A percentile compares a stretch with the other conserved stretches of the same genome.
Evolutionary conservation across 805 yeast genomes (phyloP).

Genomic region (Pichia rugopelliculosa): DNA sequence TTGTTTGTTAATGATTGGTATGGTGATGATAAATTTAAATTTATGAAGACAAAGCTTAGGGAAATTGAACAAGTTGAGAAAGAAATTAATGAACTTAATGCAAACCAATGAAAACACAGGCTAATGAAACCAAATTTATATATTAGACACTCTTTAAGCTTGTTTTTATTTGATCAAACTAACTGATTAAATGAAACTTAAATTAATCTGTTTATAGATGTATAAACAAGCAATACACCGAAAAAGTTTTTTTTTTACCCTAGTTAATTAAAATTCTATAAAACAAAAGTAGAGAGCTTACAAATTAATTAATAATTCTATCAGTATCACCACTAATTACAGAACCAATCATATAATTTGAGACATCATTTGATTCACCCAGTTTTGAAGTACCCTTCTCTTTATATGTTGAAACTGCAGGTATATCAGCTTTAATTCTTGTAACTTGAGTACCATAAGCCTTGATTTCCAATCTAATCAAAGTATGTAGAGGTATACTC

Average conservation of each 20-base stretch:
- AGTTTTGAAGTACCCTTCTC: slow-evolving; percentile 80
- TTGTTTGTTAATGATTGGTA: slow-evolving; percentile 15
- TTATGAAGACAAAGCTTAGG: slow-evolving; percentile 6
- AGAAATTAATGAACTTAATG: neutral
- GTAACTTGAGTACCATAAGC: slow-evolving; percentile 87
- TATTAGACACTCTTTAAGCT: too few relatives aligned
- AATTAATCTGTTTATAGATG: too few relatives aligned
- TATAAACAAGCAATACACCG: neutral
- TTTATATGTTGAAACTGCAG: slow-evolving; percentile 95
- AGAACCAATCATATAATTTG: slow-evolving; percentile 40
- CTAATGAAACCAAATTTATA: too few relatives aligned
- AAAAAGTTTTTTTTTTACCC: neutral
- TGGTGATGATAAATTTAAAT: slow-evolving; percentile 14
- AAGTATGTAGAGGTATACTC: slow-evolving; percentile 94
- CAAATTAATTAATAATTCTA: slow-evolving; percentile 5
- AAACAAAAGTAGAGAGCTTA: neutral
- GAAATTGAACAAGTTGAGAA: neutral
- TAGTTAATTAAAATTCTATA: neutral
- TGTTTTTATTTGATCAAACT: too few relatives aligned
- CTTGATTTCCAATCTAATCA: slow-evolving; percentile 90
- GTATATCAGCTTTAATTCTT: slow-evolving; percentile 89
- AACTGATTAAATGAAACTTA: neutral
- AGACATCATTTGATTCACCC: slow-evolving; percentile 39
- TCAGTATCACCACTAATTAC: slow-evolving; percentile 31
- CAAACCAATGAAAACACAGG: too few relatives aligned